These are phyloP conservation scores for Ustilago trichophora DNA, from an alignment of 1,284 basidiomycete species.

Conservation along the genomic window DNA sequence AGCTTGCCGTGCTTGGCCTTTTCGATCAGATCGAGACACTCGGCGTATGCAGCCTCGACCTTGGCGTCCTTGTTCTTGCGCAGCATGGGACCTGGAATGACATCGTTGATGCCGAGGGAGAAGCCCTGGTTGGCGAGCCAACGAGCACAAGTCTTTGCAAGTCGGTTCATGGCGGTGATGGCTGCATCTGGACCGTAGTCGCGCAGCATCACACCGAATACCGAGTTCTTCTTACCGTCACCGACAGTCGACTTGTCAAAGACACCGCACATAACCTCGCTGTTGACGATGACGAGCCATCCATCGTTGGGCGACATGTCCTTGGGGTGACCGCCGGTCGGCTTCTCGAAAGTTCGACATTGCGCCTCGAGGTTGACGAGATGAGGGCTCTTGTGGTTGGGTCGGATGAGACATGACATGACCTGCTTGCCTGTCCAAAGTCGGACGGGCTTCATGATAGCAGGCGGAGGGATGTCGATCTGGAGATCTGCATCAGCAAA, in stretches of 20 bases:
- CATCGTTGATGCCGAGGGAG: slow-evolving; percentile 97
- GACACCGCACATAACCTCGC: slow-evolving; percentile 98
- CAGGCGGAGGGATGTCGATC: slow-evolving; percentile 94
- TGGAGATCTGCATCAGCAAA: slow-evolving; percentile 89
- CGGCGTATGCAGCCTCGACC: slow-evolving; percentile 87
- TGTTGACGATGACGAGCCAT: slow-evolving; percentile 96
- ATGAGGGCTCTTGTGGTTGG: slow-evolving; percentile 80
- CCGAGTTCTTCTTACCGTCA: slow-evolving; percentile 98
- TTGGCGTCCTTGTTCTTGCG: slow-evolving; percentile 83
- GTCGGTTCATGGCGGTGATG: slow-evolving; percentile 91
- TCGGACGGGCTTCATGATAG: slow-evolving; percentile 89
- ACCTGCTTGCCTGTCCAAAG: slow-evolving; percentile 99
- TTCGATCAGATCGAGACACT: slow-evolving; percentile 86
- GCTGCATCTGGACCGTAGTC: slow-evolving; percentile 97
- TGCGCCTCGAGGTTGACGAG: slow-evolving; percentile 93
- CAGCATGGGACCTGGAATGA: slow-evolving; percentile 89
- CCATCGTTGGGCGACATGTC: slow-evolving; percentile 98
- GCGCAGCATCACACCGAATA: slow-evolving; percentile 96
- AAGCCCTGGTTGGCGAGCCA: slow-evolving; percentile 98
- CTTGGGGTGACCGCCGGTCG: slow-evolving; percentile 71
- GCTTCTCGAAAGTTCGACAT: slow-evolving; percentile 91
- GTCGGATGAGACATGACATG: slow-evolving; percentile 94
- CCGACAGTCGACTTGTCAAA: slow-evolving; percentile 99
- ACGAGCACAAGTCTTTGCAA: slow-evolving; percentile 94
- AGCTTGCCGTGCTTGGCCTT: slow-evolving; percentile 90